These are phyloP conservation scores for Dendrocalamus latiflorus DNA, from an alignment of 202 grass and related monocot species.

Conservation along the genomic window DNA sequence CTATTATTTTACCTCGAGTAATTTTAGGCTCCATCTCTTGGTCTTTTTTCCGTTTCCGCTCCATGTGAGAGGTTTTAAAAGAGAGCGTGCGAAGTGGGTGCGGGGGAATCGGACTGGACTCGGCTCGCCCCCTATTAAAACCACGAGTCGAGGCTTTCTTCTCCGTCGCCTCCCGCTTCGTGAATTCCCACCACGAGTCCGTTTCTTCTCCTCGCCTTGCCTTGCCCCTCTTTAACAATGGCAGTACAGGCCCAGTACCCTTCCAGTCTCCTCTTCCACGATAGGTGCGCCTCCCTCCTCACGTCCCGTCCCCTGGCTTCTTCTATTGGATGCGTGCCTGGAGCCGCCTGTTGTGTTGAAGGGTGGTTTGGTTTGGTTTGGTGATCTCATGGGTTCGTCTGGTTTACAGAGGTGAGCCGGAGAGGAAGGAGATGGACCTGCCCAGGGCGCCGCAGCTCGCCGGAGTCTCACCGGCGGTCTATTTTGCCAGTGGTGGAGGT, in stretches of 20 bases:
- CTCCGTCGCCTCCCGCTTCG: slow-evolving; percentile 41
- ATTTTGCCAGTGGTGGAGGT: slow-evolving; percentile 37
- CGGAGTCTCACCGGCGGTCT: slow-evolving; percentile 34
- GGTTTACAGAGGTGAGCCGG: slow-evolving; percentile 59
- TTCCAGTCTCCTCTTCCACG: slow-evolving; percentile 66
- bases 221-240: slow-evolving; percentile 54
- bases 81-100: slow-evolving; percentile 43
- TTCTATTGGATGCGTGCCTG: not conserved
- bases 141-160: slow-evolving; percentile 50
- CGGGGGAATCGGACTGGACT: slow-evolving; percentile 52
- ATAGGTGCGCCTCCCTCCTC: slow-evolving; percentile 52
- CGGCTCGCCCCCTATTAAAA: slow-evolving; percentile 45
- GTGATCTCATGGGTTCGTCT: slow-evolving; percentile 26
- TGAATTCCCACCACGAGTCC: slow-evolving; percentile 31
- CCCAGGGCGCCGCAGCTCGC: slow-evolving; percentile 28
- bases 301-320: not conserved
- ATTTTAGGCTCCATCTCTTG: slow-evolving; percentile 3
- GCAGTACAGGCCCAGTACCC: slow-evolving; percentile 84
- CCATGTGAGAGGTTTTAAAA: slow-evolving; percentile 34
- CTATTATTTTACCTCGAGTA: slow-evolving; percentile 8
- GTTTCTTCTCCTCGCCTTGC: slow-evolving; percentile 9
- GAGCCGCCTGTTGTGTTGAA: not conserved
- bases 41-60: not conserved
- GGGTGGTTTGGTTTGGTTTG: not conserved
- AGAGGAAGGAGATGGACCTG: slow-evolving; percentile 74